A percentile compares a stretch with the other conserved stretches of the same genome.
Conservation (phyloP, 495 filamentous ascomycete genomes). For the Astrocystis sublimbata region DNA sequence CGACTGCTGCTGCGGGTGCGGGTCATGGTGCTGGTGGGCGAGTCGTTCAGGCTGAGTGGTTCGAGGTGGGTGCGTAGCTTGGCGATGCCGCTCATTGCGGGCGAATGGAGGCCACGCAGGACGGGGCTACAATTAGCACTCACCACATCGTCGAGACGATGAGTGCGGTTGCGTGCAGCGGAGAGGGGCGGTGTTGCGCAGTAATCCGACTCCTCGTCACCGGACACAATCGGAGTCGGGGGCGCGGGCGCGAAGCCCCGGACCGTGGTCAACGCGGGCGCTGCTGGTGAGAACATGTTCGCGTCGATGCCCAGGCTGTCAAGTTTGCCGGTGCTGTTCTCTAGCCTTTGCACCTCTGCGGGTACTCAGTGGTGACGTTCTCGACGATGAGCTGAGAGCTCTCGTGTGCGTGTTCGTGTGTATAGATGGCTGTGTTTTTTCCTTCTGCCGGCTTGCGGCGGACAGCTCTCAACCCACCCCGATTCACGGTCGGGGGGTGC, state of each 20-base stretch:
- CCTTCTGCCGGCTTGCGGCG: neutral
- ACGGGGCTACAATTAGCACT: constrained; percentile 62
- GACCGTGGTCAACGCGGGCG: constrained; percentile 69
- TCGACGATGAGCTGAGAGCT: constrained; percentile 4
- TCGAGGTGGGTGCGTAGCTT: constrained; percentile 76
- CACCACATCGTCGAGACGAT: constrained; percentile 53
- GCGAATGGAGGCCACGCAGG: constrained; percentile 58
- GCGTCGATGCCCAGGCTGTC: neutral
- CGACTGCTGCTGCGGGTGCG: constrained; percentile 44
- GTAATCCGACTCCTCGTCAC: constrained; percentile 81
- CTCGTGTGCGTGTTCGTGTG: neutral
- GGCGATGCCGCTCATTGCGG: constrained; percentile 67
- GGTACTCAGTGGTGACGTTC: too few relatives aligned
- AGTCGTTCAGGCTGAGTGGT: constrained; percentile 56
- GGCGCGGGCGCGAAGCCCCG: constrained; percentile 76
- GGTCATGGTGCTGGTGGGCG: constrained; percentile 44
- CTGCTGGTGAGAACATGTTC: constrained; percentile 46
- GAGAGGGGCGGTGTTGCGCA: constrained; percentile 39
- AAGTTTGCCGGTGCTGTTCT: neutral
- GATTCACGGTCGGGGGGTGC: constrained; percentile 45
- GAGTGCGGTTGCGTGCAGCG: constrained; percentile 33
- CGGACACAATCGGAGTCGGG: constrained; percentile 72
- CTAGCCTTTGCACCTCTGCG: constrained; percentile 57
- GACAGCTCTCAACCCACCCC: constrained; percentile 27
- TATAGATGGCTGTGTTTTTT: too few relatives aligned